phyloP scores from a whole-genome alignment of 2,329 filamentous ascomycete genomes.

The Paraconiothyrium sp. region DNA sequence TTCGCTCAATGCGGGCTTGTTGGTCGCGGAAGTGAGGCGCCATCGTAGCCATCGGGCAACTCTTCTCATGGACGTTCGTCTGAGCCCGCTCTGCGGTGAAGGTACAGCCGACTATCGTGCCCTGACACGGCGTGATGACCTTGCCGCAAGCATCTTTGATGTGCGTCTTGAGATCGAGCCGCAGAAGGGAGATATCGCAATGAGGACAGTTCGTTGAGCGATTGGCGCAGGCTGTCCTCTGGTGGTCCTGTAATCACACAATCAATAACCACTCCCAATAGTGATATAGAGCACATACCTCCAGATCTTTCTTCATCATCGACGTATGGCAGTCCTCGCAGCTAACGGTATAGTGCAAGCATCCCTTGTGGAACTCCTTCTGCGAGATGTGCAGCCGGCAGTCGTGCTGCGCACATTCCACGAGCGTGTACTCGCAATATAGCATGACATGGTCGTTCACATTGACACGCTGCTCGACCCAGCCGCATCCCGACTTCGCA shows the following conservation, averaged over 20 bases:
- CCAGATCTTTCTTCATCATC: constrained; percentile 64
- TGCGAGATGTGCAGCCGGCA: constrained; percentile 64
- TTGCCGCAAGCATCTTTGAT: constrained; percentile 54
- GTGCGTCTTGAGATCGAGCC: constrained; percentile 54
- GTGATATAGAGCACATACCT: constrained; percentile 46
- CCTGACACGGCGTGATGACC: constrained; percentile 55
- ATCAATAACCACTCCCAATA: background rate
- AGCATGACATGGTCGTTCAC: constrained; percentile 68
- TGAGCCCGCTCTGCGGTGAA: constrained; percentile 51
- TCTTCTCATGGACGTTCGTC: constrained; percentile 51
- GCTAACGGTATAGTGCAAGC: constrained; percentile 62
- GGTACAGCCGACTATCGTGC: constrained; percentile 55
- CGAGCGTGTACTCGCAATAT: constrained; percentile 65
- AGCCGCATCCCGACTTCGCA: constrained; percentile 62
- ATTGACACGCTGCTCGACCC: constrained; percentile 64
- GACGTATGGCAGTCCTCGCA: constrained; percentile 64
- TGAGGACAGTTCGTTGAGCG: constrained; percentile 55
- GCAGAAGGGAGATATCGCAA: constrained; percentile 54
- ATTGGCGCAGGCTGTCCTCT: constrained; percentile 61
- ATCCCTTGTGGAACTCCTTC: constrained; percentile 63
- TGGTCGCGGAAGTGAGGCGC: constrained; percentile 56
- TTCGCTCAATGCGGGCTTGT: constrained; percentile 54
- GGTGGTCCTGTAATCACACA: constrained; percentile 47
- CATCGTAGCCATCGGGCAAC: constrained; percentile 58
- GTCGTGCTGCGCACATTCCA: constrained; percentile 61